A percentile compares a stretch with the other conserved stretches of the same genome.
These are phyloP conservation scores for Penicillium psychrosexuale DNA, from an alignment of 2,329 filamentous ascomycete species.

Conservation along the genomic window DNA sequence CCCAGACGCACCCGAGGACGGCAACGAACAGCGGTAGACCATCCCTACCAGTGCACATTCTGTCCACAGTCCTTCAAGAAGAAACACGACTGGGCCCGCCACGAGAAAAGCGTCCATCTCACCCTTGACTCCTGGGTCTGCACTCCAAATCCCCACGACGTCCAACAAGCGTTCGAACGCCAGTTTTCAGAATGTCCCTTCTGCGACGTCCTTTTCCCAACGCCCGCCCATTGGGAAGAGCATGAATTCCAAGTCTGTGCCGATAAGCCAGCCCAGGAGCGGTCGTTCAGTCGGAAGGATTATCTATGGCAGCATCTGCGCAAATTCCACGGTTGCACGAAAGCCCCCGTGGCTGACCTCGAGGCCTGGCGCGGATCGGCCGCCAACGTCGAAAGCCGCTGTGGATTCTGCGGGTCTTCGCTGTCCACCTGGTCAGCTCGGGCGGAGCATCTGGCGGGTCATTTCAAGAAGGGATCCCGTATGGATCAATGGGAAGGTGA, in stretches of 20 bases:
- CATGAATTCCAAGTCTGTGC: constrained; percentile 55
- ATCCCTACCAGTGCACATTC: constrained; percentile 48
- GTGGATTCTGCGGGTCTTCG: constrained; percentile 51
- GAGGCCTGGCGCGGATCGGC: constrained; percentile 54
- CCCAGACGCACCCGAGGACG: constrained; percentile 7
- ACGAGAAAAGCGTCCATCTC: constrained; percentile 52
- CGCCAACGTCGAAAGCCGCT: constrained; percentile 52
- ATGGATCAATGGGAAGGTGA: constrained; percentile 58
- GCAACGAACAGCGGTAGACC: background rate
- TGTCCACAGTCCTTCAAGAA: constrained; percentile 49
- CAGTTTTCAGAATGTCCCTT: constrained; percentile 43
- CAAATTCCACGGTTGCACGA: constrained; percentile 53
- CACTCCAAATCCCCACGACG: constrained; percentile 20
- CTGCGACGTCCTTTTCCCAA: constrained; percentile 47
- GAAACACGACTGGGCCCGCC: constrained; percentile 51
- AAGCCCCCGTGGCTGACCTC: constrained; percentile 49
- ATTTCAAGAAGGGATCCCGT: constrained; percentile 52
- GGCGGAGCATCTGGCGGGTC: constrained; percentile 52
- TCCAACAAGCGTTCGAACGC: constrained; percentile 10
- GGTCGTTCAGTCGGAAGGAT: constrained; percentile 58
- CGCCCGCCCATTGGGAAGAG: constrained; percentile 47
- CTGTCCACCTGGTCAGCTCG: constrained; percentile 53
- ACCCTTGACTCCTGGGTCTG: constrained; percentile 45
- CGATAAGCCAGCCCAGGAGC: constrained; percentile 47
- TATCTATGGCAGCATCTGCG: constrained; percentile 57